Base-by-base conservation (phyloP, 306 rosid genomes). In the Betula pendula region DNA sequence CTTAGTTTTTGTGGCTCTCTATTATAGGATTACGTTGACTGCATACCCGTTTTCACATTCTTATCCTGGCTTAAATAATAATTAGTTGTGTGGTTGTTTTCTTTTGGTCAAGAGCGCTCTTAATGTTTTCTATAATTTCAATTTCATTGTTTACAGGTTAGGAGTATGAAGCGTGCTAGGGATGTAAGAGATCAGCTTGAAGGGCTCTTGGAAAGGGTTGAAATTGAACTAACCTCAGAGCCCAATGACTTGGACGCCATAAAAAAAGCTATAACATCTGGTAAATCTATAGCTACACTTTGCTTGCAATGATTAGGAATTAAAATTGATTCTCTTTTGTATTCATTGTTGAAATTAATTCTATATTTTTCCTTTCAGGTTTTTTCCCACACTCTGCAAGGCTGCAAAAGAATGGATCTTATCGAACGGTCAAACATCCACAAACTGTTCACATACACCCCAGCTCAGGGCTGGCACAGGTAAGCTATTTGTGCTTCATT, bases 131-230 rank as follows among this genome's bases (percentile, higher is more conserved):
- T 66, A 12, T 55, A 51, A 56, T 58, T 77, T 40, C 48, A 73
- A 33, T 73, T 75, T 47, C 60, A 47, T 80, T 81, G 48, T 75
- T 71, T 66, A 29, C 68, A 92, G 98, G 97, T 92, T 68, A 90
- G 99, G 83, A 92, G 99, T 80, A 95, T 95, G 97, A 95, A 92
- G 82, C 97, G 91, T 72, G 99, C 97, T 1, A 89, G 97, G 85
- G 99, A 95, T 85, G 71, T 92, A 25, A 91, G 97, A 58, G 99
- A 92, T 87, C 97, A 95, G 86, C 99, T 95, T 17, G 92, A 90
- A 79, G 97, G 97, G 67, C 90, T 95, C 19, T 52, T 95, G 73
- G 97, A 95, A 83, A 87, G 99, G 90, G 97, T 95, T 48, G 97
- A 90, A 85, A 95, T 95, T 17, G 97, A 95, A 83, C 56, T 86